Evolutionary conservation across 352 stramenopile species (phyloP).

Genomic region (Elongisporangium senticosum): DNA sequence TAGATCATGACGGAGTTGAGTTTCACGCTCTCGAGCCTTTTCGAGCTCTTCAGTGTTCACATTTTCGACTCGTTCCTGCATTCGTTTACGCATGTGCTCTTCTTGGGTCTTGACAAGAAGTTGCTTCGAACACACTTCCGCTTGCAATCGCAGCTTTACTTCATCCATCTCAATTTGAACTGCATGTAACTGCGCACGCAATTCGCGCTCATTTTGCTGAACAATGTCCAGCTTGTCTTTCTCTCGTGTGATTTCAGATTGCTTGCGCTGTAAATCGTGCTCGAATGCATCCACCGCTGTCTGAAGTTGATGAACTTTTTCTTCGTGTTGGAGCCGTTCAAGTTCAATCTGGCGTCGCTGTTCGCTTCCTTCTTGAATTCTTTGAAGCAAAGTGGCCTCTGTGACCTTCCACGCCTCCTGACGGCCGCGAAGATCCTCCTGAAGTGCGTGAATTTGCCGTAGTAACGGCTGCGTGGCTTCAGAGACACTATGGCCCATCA

Average conservation of each 20-base stretch:
- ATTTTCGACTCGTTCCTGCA: not conserved
- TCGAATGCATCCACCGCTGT: slow-evolving; percentile 28
- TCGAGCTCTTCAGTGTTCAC: slow-evolving; percentile 26
- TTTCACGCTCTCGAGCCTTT: slow-evolving; percentile 32
- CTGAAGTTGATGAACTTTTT: slow-evolving; percentile 29
- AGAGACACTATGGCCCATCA: slow-evolving; percentile 55
- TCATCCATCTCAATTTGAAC: slow-evolving; percentile 48
- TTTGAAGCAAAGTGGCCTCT: slow-evolving; percentile 34
- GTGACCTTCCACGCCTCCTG: slow-evolving; percentile 55
- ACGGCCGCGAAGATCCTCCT: slow-evolving; percentile 54
- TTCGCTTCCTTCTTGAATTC: slow-evolving; percentile 31
- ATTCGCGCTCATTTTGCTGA: slow-evolving; percentile 29
- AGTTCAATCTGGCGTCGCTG: slow-evolving; percentile 26
- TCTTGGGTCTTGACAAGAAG: slow-evolving; percentile 1
- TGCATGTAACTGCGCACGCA: slow-evolving; percentile 31
- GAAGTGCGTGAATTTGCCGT: slow-evolving; percentile 60
- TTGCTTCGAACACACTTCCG: slow-evolving; percentile 27
- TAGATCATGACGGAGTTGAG: slow-evolving; percentile 47
- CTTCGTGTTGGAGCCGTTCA: slow-evolving; percentile 34
- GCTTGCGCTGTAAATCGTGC: slow-evolving; percentile 18
- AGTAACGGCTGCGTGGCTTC: slow-evolving; percentile 75
- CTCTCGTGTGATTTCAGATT: slow-evolving; percentile 23
- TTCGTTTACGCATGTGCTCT: not conserved
- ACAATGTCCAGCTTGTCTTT: slow-evolving; percentile 26
- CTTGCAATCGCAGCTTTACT: slow-evolving; percentile 29